A percentile compares a stretch with the other conserved stretches of the same genome.
Conservation (phyloP, 371 early-diverging fungal species). For the Globomyces sp. region DNA sequence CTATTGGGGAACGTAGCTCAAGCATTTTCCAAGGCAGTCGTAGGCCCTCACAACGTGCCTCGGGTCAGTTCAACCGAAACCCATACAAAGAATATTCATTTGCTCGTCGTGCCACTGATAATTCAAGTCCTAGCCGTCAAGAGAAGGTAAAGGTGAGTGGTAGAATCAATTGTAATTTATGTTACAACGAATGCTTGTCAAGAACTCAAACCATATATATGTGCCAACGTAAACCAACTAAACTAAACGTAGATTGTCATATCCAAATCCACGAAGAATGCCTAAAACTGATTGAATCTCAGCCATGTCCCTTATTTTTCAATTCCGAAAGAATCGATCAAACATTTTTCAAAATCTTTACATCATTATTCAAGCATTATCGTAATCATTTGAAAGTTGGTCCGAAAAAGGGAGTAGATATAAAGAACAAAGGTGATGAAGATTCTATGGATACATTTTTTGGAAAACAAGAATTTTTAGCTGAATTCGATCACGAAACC, state of each 20-base stretch:
- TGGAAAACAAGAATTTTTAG: constrained; percentile 64
- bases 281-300: constrained; percentile 50
- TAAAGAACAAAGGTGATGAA: neutral
- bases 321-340: constrained; percentile 68
- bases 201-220: neutral
- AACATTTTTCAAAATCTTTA: constrained; percentile 73
- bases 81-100: neutral
- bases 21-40: neutral
- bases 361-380: constrained; percentile 72
- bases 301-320: constrained; percentile 64
- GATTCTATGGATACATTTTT: constrained; percentile 45
- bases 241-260: constrained; percentile 29
- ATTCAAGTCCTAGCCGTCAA: neutral
- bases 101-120: neutral
- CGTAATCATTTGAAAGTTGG: constrained; percentile 41
- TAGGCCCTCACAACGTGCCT: neutral
- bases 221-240: constrained; percentile 6
- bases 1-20: neutral
- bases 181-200: neutral
- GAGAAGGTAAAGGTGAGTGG: neutral
- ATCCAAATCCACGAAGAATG: constrained; percentile 34
- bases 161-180: constrained; percentile 2
- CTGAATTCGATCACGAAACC: constrained; percentile 64
- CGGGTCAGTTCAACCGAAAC: neutral
- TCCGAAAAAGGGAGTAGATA: constrained; percentile 24